These are phyloP conservation scores for Selaginella moellendorffii DNA, from an alignment of 75 land plant genomes.

Conservation along the genomic window DNA sequence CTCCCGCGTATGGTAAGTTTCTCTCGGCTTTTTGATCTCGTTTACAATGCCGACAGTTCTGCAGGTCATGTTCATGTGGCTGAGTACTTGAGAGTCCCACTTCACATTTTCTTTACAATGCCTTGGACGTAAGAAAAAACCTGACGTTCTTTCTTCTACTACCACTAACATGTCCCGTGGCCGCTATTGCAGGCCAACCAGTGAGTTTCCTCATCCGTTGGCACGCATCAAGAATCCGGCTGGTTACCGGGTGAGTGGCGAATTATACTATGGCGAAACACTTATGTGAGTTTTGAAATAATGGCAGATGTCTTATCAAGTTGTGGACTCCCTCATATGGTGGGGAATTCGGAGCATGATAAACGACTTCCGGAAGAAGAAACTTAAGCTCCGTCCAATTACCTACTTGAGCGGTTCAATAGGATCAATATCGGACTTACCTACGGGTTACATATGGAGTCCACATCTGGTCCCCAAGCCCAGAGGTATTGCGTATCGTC, in stretches of 20 bases:
- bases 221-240: constrained; percentile 66
- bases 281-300: neutral
- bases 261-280: neutral
- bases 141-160: neutral
- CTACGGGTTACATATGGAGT: constrained; percentile 95
- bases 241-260: constrained; percentile 62
- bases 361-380: constrained; percentile 84
- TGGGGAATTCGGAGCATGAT: constrained; percentile 80
- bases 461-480: constrained; percentile 99
- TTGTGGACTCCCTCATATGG: constrained; percentile 96
- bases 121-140: constrained; percentile 87
- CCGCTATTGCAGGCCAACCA: constrained; percentile 60
- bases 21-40: neutral
- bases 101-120: constrained; percentile 97
- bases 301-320: constrained; percentile 95
- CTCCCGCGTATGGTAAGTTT: constrained; percentile 86
- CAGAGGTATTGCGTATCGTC: constrained; percentile 35
- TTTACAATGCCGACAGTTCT: constrained; percentile 25
- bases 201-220: constrained; percentile 96
- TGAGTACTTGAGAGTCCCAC: constrained; percentile 69
- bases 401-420: constrained; percentile 87
- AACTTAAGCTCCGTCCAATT: constrained; percentile 82
- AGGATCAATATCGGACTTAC: constrained; percentile 57
- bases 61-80: constrained; percentile 97
- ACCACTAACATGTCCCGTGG: neutral